phyloP scores from a whole-genome alignment of 2,329 filamentous ascomycete species.

The Fusarium redolens region DNA sequence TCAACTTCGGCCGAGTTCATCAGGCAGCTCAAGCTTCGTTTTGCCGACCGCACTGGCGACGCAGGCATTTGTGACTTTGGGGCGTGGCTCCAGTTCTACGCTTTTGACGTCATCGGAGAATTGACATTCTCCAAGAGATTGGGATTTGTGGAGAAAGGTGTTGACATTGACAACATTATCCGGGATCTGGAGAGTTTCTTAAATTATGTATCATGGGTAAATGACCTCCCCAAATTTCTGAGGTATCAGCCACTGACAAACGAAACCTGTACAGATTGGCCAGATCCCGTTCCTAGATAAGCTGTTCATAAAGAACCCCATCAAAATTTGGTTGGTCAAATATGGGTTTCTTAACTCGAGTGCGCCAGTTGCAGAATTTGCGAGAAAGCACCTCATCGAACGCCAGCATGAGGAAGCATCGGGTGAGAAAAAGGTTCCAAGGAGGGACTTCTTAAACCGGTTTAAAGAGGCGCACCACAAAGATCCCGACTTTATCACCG shows the following conservation, averaged over 20 bases:
- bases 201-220: conserved; percentile 74
- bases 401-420: conserved; percentile 58
- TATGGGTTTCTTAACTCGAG: conserved; percentile 74
- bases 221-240: too few relatives aligned
- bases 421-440: conserved; percentile 49
- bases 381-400: conserved; percentile 72
- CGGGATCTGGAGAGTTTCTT: conserved; percentile 71
- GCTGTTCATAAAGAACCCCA: conserved; percentile 77
- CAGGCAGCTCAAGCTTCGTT: conserved; percentile 21
- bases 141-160: conserved; percentile 78
- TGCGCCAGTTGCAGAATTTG: conserved; percentile 77
- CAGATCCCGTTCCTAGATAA: conserved; percentile 79
- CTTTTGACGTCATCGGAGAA: conserved; percentile 83
- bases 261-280: conserved; percentile 62
- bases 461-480: conserved; percentile 75
- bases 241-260: background rate
- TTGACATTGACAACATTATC: conserved; percentile 80
- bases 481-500: conserved; percentile 76
- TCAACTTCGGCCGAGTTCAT: conserved; percentile 38
- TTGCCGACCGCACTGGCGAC: background rate
- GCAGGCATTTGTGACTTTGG: conserved; percentile 63
- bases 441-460: conserved; percentile 72
- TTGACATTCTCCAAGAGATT: conserved; percentile 79
- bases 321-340: conserved; percentile 73
- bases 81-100: conserved; percentile 81